These are phyloP conservation scores for Venturia oleaginea DNA, from an alignment of 2,329 filamentous ascomycete species.

Conservation along the genomic window DNA sequence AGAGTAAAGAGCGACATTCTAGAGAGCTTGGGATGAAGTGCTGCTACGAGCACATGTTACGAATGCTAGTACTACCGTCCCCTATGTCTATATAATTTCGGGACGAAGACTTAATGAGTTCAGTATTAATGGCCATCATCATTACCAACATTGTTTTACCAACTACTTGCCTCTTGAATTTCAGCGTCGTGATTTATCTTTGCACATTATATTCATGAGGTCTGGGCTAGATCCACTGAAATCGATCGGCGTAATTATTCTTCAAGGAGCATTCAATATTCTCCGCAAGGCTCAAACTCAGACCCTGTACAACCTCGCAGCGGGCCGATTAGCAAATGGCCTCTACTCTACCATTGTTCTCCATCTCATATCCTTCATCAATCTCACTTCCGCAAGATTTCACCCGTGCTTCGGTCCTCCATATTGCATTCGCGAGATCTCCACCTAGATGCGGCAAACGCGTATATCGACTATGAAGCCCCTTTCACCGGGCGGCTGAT, in stretches of 20 bases:
- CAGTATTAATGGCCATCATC: neutral
- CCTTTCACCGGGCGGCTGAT: neutral
- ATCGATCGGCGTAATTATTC: neutral
- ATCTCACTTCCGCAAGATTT: too few relatives aligned
- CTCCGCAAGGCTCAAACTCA: neutral
- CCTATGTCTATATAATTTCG: neutral
- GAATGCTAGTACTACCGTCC: neutral
- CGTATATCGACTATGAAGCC: neutral
- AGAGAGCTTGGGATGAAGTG: slow-evolving; percentile 1
- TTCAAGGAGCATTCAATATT: neutral
- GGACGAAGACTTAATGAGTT: neutral
- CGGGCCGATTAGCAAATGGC: neutral
- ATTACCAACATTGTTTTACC: neutral
- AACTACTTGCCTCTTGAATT: neutral
- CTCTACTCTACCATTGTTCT: neutral
- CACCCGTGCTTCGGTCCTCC: too few relatives aligned
- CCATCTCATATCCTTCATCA: neutral
- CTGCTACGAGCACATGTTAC: neutral
- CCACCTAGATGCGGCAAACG: neutral
- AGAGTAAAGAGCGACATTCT: neutral
- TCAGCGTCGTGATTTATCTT: neutral
- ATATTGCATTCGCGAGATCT: neutral
- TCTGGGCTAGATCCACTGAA: too few relatives aligned
- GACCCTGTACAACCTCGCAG: neutral
- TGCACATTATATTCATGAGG: too few relatives aligned